phyloP scores from a whole-genome alignment of 352 stramenopile species.

The Phytopythium vexans region DNA sequence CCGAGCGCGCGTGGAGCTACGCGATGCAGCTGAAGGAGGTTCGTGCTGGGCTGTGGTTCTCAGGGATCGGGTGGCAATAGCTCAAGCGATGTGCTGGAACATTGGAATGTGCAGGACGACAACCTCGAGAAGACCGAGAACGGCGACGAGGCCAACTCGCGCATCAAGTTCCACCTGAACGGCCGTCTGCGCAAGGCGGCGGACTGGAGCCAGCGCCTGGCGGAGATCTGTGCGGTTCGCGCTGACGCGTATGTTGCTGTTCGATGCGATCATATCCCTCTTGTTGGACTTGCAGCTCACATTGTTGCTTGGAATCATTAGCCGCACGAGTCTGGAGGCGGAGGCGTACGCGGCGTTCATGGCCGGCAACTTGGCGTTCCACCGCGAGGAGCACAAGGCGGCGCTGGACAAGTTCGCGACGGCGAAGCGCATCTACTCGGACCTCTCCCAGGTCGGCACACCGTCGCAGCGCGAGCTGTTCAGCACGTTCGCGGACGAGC shows the following conservation, averaged over 20 bases:
- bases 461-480: slow-evolving; percentile 82
- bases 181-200: slow-evolving; percentile 84
- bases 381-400: slow-evolving; percentile 82
- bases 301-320: slow-evolving; percentile 8
- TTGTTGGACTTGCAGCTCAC: not conserved
- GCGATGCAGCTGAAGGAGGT: slow-evolving; percentile 88
- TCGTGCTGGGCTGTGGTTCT: not conserved
- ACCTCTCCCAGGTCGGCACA: slow-evolving; percentile 78
- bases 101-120: slow-evolving; percentile 44
- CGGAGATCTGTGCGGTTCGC: slow-evolving; percentile 63
- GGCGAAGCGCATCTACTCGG: slow-evolving; percentile 80
- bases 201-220: slow-evolving; percentile 84
- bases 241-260: slow-evolving; percentile 64
- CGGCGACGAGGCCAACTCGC: slow-evolving; percentile 80
- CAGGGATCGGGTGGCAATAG: no score
- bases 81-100: no score
- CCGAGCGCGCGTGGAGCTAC: slow-evolving; percentile 89
- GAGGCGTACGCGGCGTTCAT: slow-evolving; percentile 89
- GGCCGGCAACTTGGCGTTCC: slow-evolving; percentile 83
- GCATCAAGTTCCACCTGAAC: slow-evolving; percentile 88
- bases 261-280: not conserved
- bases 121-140: slow-evolving; percentile 85
- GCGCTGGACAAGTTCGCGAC: slow-evolving; percentile 81
- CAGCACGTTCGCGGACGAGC: slow-evolving; percentile 57
- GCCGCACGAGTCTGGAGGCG: slow-evolving; percentile 84